phyloP scores from a whole-genome alignment of 2,329 filamentous ascomycete genomes.

The Mariannaea elegans region DNA sequence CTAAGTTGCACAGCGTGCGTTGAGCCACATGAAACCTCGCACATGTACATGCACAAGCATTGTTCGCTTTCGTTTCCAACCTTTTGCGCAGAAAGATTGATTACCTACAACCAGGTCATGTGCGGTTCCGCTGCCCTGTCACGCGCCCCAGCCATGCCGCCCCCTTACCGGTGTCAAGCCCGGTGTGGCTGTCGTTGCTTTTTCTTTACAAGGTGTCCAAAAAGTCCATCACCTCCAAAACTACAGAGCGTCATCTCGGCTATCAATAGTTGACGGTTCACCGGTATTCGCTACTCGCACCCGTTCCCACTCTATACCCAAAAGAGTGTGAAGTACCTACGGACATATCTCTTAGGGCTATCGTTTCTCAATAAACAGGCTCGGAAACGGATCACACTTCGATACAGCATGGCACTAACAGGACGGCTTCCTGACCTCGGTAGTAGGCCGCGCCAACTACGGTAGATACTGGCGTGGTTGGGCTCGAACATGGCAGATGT shows the following conservation, averaged over 20 bases:
- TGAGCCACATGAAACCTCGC: not conserved
- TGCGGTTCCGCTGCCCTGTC: slow-evolving; percentile 13
- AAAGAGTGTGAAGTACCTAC: too few species aligned
- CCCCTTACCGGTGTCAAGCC: not conserved
- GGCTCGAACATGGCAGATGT: slow-evolving; percentile 22
- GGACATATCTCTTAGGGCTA: too few species aligned
- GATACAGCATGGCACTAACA: too few species aligned
- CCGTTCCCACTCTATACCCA: too few species aligned
- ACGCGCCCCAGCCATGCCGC: not conserved
- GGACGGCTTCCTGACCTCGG: too few species aligned
- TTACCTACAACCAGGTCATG: slow-evolving; percentile 5
- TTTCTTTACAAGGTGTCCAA: slow-evolving; percentile 9
- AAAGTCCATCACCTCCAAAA: slow-evolving; percentile 1
- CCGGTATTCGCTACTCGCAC: too few species aligned
- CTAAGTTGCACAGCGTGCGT: slow-evolving; percentile 5
- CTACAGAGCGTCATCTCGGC: not conserved
- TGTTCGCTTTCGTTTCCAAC: slow-evolving; percentile 6
- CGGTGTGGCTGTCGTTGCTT: not conserved
- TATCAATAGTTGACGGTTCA: slow-evolving; percentile 1
- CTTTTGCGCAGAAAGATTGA: not conserved
- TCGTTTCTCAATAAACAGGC: too few species aligned
- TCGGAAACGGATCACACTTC: too few species aligned
- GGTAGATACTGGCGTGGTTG: slow-evolving; percentile 21
- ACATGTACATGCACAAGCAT: not conserved
- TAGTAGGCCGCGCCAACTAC: too few species aligned